Evolutionary conservation across 192 early-diverging fungal species (phyloP).

Genomic region (Backusella sp.): DNA sequence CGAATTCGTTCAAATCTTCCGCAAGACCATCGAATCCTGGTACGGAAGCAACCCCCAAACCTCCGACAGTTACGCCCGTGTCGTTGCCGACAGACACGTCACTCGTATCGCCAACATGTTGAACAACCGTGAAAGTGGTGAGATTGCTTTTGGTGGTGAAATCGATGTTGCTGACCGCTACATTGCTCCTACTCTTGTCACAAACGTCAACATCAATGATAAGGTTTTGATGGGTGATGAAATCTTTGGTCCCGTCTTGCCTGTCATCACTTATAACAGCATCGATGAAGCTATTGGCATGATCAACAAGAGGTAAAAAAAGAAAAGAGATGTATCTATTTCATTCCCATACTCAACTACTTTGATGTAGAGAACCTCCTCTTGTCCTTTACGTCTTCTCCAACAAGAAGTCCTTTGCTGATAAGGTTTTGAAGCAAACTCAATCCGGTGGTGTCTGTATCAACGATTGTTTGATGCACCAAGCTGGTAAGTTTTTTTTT

Average conservation of each 20-base stretch:
- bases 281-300: constrained; percentile 62
- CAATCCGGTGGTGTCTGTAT: constrained; percentile 73
- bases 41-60: constrained; percentile 42
- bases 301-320: constrained; percentile 50
- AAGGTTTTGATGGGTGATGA: constrained; percentile 77
- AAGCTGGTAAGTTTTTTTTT: constrained; percentile 46
- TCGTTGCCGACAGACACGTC: constrained; percentile 61
- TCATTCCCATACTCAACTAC: neutral
- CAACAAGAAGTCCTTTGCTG: constrained; percentile 41
- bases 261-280: constrained; percentile 66
- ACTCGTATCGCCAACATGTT: constrained; percentile 58
- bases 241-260: constrained; percentile 91
- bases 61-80: constrained; percentile 52
- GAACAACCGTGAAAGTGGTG: constrained; percentile 45
- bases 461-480: constrained; percentile 82
- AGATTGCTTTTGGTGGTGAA: constrained; percentile 61
- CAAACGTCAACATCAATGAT: constrained; percentile 58
- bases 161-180: constrained; percentile 60
- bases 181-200: constrained; percentile 83
- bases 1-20: constrained; percentile 50
- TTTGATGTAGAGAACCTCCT: constrained; percentile 57
- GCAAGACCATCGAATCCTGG: constrained; percentile 35
- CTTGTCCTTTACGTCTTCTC: constrained; percentile 81
- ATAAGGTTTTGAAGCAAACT: constrained; percentile 64
- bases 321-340: neutral